A percentile compares a stretch with the other conserved stretches of the same genome.
phyloP scores from a whole-genome alignment of 805 yeast genomes.

The Kluyveromyces aestuarii region DNA sequence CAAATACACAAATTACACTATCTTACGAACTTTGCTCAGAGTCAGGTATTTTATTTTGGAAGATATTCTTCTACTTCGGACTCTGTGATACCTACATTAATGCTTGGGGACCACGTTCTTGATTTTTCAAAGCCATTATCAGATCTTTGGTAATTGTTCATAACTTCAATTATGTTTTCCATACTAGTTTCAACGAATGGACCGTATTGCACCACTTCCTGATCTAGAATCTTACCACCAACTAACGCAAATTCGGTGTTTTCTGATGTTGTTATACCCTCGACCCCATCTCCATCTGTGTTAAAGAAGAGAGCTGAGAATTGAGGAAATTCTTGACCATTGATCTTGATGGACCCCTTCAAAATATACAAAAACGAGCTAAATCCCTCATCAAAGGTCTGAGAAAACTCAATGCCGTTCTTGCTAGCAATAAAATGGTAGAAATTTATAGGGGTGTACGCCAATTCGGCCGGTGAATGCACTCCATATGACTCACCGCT shows the following conservation, averaged over 20 bases:
- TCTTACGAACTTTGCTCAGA: too few relatives aligned
- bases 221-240: conserved; percentile 63
- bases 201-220: conserved; percentile 76
- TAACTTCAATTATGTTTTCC: conserved; percentile 59
- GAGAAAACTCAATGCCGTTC: conserved; percentile 50
- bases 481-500: conserved; percentile 72
- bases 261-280: conserved; percentile 41
- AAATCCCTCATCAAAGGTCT: conserved; percentile 48
- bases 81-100: conserved; percentile 30
- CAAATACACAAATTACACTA: too few relatives aligned
- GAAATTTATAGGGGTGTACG: conserved; percentile 73
- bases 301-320: conserved; percentile 55
- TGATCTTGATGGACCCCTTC: conserved; percentile 47
- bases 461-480: conserved; percentile 63
- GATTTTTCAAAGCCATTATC: conserved; percentile 64
- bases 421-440: conserved; percentile 58
- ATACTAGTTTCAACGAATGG: conserved; percentile 77
- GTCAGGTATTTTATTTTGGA: not conserved
- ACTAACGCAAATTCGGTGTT: conserved; percentile 59
- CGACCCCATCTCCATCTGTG: conserved; percentile 54
- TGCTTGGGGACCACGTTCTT: conserved; percentile 43
- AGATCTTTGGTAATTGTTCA: conserved; percentile 60
- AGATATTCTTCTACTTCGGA: conserved; percentile 12
- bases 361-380: conserved; percentile 64
- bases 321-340: conserved; percentile 35